These are phyloP conservation scores for Solanum lignicaule DNA, from an alignment of 257 asterid species.

Conservation along the genomic window DNA sequence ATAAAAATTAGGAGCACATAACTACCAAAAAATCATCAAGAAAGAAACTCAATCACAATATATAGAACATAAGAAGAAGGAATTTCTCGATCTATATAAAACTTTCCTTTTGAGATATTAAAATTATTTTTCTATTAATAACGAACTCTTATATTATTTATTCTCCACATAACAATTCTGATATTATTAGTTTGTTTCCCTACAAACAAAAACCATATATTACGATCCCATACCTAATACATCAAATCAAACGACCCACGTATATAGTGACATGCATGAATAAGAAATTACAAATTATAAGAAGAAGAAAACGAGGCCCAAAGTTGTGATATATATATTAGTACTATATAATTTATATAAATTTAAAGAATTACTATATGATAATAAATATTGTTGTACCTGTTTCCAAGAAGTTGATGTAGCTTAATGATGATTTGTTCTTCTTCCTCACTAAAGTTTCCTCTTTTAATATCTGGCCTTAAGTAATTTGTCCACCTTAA, in stretches of 20 bases:
- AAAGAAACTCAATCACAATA: too few relatives aligned
- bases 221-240: neutral
- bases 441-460: slow-evolving; percentile 22
- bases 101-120: too few relatives aligned
- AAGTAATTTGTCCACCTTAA: slow-evolving; percentile 25
- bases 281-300: neutral
- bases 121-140: too few relatives aligned
- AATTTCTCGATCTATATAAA: too few relatives aligned
- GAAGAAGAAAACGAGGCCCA: neutral
- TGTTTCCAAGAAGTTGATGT: slow-evolving; percentile 19
- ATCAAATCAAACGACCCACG: neutral
- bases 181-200: neutral
- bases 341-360: too few relatives aligned
- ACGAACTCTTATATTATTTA: neutral
- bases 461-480: slow-evolving; percentile 27
- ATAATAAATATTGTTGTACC: neutral
- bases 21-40: too few relatives aligned
- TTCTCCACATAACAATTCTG: neutral
- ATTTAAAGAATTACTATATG: neutral
- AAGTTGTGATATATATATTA: too few relatives aligned
- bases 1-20: too few relatives aligned
- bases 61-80: too few relatives aligned
- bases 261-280: neutral
- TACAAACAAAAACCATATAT: neutral
- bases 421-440: slow-evolving; percentile 16